Conservation (phyloP, 345 rosid genomes). For the Salix koriyanagi region DNA sequence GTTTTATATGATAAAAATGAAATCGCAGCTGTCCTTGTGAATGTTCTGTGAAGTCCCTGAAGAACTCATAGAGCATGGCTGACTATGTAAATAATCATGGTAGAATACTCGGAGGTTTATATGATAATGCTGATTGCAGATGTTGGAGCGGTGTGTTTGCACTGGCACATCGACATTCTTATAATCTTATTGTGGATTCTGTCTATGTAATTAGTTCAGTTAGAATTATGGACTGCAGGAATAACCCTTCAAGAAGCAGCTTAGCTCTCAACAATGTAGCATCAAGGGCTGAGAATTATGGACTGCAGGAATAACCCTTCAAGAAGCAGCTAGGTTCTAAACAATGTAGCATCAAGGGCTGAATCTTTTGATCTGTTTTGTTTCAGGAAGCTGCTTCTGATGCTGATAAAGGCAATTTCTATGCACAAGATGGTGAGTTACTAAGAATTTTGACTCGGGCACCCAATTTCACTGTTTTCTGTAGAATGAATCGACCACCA, state of each 20-base stretch:
- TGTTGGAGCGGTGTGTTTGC: conserved; percentile 59
- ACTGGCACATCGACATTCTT: background rate
- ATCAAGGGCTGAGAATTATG: background rate
- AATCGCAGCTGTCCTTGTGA: conserved; percentile 41
- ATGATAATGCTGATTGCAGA: conserved; percentile 32
- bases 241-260: background rate
- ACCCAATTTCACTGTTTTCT: too few relatives aligned
- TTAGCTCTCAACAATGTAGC: background rate
- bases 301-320: background rate
- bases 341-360: background rate
- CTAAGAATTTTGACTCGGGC: background rate
- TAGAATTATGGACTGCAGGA: background rate
- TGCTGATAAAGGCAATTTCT: conserved; percentile 60
- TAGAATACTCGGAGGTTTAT: too few relatives aligned
- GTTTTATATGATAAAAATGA: conserved; percentile 36
- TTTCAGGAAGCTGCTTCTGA: conserved; percentile 62
- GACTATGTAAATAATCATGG: background rate
- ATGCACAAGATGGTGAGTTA: conserved; percentile 58
- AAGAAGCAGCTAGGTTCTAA: background rate
- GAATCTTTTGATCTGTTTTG: background rate
- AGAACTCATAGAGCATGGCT: conserved; percentile 63
- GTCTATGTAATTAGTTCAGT: background rate
- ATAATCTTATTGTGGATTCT: background rate
- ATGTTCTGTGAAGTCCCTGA: conserved; percentile 58
- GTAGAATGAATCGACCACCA: background rate